A percentile compares a stretch with the other conserved stretches of the same genome.
These are phyloP conservation scores for Bocquillonia castaneifolia DNA, from an alignment of 441 rosid species.

Conservation along the genomic window DNA sequence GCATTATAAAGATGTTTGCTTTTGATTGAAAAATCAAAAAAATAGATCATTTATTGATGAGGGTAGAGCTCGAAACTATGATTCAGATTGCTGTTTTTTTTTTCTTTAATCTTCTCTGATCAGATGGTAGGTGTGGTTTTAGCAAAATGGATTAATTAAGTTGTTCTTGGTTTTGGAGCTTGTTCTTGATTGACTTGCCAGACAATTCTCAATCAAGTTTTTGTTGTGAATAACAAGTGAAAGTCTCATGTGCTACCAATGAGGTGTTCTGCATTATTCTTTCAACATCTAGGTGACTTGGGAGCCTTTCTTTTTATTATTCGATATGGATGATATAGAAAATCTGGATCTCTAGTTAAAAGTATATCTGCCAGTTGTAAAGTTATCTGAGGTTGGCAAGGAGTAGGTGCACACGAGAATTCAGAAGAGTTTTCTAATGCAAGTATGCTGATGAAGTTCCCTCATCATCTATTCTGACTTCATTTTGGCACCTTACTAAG, in stretches of 20 bases:
- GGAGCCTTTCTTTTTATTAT: neutral
- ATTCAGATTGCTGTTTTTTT: constrained; percentile 17
- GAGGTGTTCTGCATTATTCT: neutral
- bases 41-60: constrained; percentile 14
- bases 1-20: constrained; percentile 2
- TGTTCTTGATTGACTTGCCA: neutral
- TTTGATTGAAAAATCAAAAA: constrained; percentile 12
- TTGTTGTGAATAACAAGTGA: neutral
- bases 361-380: neutral
- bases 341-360: constrained; percentile 2
- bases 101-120: constrained; percentile 10
- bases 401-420: neutral
- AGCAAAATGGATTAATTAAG: neutral
- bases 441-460: constrained; percentile 13
- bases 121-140: constrained; percentile 1
- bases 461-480: neutral
- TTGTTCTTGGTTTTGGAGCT: neutral
- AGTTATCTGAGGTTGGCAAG: neutral
- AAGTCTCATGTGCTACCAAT: neutral
- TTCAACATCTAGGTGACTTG: neutral
- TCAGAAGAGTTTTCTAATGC: neutral
- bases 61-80: constrained; percentile 7
- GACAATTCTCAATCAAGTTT: neutral
- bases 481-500: neutral
- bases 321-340: neutral